Conservation (phyloP, 1,139 yeast species). For the Candida tetrigidarum region DNA sequence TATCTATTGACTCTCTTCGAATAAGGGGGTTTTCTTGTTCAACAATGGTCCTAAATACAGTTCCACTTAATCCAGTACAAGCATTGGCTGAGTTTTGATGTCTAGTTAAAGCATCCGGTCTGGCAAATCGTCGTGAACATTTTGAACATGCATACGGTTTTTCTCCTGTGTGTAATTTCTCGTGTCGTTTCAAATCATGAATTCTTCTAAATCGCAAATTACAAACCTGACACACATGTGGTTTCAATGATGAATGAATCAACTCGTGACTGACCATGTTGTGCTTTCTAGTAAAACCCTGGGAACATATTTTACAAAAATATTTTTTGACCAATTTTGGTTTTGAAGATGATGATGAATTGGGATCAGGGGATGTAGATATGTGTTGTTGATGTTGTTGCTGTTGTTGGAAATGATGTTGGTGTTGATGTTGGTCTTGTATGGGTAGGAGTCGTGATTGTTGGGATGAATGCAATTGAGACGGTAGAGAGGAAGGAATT, state of each 20-base stretch:
- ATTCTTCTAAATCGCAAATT: conserved; percentile 66
- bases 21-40: background rate
- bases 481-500: background rate
- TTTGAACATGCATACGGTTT: conserved; percentile 65
- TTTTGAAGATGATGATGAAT: conserved; percentile 2
- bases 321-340: conserved; percentile 32
- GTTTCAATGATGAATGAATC: conserved; percentile 69
- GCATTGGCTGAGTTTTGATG: conserved; percentile 56
- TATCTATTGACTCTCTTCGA: background rate
- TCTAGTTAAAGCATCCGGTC: conserved; percentile 77
- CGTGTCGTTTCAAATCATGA: conserved; percentile 79
- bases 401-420: background rate
- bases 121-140: conserved; percentile 71
- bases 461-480: background rate
- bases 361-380: background rate
- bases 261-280: conserved; percentile 75
- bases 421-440: conserved; percentile 2
- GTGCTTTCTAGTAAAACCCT: conserved; percentile 70
- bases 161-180: conserved; percentile 76
- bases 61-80: conserved; percentile 27
- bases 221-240: conserved; percentile 71
- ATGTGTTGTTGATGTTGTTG: background rate
- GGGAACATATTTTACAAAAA: conserved; percentile 62
- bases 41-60: background rate
- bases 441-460: background rate